Base-by-base conservation (phyloP, 2,329 filamentous ascomycete genomes). In the Stylonectria norvegica region DNA sequence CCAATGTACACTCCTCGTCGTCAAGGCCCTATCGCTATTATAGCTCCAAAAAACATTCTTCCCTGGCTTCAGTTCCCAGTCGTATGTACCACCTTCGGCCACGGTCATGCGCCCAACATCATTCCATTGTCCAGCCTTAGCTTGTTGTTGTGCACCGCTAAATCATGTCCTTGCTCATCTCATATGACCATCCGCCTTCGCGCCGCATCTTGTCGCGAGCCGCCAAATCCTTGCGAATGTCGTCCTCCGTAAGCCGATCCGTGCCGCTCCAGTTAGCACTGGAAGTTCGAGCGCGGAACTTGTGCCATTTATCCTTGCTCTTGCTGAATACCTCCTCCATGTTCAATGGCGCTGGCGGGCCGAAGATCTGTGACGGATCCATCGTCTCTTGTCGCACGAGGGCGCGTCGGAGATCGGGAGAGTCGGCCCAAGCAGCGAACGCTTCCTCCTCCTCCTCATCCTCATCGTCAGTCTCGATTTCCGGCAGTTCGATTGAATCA, bases 321-420 rank as follows among this genome's bases (percentile, higher is more conserved):
- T 89, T 88, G 65, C 78, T 85, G 67, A 98, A 98, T 20, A 96
- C 89, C 61, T 97, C 90, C 58, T 98, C 94, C 84, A 98, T 93
- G 58, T 89, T 88, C 50, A 98, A 73, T 10, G 89, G 87, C 9
- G 79, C 83, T 17, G 95, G 89, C 1, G 88, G 86, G 0, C 93
- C 93, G 59, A 98, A 98, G 38, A 98, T 86, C 25, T 78, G 71
- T 57, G 87, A 80, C 0, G 89, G 88, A 56, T 98, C 89, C 52
- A 93, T 76, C 8, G 81, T 79, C 63, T 98, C 90, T 62, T 98
- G 94, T 35, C 81, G 75, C 43, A 84, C 77, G 18, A 98, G 77
- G 40, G 88, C 78, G 38, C 79, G 73, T 14, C 84, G 80, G 32
- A 98, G 77, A 48, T 88, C 85, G 9, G 91, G 90, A 3, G 88